Conservation (phyloP, 345 rosid species). For the Rhodamnia rubescens region DNA sequence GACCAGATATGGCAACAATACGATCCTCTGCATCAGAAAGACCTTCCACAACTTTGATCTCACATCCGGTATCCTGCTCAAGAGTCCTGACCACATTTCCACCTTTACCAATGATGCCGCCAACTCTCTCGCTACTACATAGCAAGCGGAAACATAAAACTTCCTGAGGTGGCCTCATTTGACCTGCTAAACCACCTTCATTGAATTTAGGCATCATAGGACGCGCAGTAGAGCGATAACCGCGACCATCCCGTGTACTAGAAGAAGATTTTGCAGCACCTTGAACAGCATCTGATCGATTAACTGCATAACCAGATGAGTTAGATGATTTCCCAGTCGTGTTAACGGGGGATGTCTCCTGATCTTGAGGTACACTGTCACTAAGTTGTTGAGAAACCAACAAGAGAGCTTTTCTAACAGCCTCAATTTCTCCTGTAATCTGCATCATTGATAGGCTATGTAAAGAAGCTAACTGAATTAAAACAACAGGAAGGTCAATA, state of each 20-base stretch:
- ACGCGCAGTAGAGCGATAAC: conserved; percentile 8
- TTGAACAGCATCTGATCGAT: conserved; percentile 30
- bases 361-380: conserved; percentile 36
- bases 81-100: conserved; percentile 51
- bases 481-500: background rate
- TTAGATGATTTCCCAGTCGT: conserved; percentile 28
- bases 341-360: conserved; percentile 21
- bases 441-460: conserved; percentile 10
- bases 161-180: conserved; percentile 31
- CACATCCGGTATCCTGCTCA: conserved; percentile 70
- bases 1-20: conserved; percentile 52
- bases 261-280: conserved; percentile 16
- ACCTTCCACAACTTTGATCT: conserved; percentile 54
- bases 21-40: conserved; percentile 48
- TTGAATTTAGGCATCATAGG: conserved; percentile 14
- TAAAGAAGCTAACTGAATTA: background rate
- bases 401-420: conserved; percentile 53
- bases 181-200: conserved; percentile 26
- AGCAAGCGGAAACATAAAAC: conserved; percentile 44
- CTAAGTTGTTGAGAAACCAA: conserved; percentile 46
- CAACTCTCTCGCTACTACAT: conserved; percentile 50
- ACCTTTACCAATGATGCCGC: conserved; percentile 70
- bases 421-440: conserved; percentile 52
- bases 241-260: conserved; percentile 27
- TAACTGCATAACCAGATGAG: conserved; percentile 16